Base-by-base conservation (phyloP, 2,329 filamentous ascomycete genomes). In the Chalaropsis thielavioides region DNA sequence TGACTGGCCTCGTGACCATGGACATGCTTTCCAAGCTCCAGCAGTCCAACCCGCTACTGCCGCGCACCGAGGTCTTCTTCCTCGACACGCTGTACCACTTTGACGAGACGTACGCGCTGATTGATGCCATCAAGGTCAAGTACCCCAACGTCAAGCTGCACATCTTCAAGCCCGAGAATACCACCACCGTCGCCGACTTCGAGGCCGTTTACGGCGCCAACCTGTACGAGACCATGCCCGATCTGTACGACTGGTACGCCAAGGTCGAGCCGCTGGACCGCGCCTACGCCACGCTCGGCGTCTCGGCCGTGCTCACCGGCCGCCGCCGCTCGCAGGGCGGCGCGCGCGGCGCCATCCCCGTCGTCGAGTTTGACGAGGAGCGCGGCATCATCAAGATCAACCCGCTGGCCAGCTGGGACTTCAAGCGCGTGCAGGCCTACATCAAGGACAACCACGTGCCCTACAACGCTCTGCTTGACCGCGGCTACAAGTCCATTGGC, bases 251-350 rank as follows among this genome's bases (percentile, higher is more conserved):
- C 81, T 97, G 90, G 81, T 81, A 94, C 68, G 94, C 92, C 77
- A 99, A 99, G 80, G 94, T 99, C 61, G 94, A 99, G 80, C 94
- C 94, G 17, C 90, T 92, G 64, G 87, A 96, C 77, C 86, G 94
- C 68, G 90, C 94, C 6, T 97, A 96, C 76, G 80, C 86, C 19
- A 88, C 95, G 69, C 83, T 97, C 67, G 84, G 88, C 71, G 92
- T 97, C 65, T 87, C 88, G 66, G 94, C 94, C 63, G 89, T 97
- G 63, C 81, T 99, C 69, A 99, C 94, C 58, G 94, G 94, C 63
- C 90, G 94, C 67, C 85, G 94, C 68, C 85, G 90, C 70, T 95
- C 90, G 68, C 94, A 99, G 77, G 94, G 94, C 68, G 92, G 91
- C 69, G 90, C 94, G 78, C 88, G 94, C 67, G 91, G 92, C 69